Base-by-base conservation (phyloP, 1,284 basidiomycete species). In the Ceratorhiza oryzae-sativae region DNA sequence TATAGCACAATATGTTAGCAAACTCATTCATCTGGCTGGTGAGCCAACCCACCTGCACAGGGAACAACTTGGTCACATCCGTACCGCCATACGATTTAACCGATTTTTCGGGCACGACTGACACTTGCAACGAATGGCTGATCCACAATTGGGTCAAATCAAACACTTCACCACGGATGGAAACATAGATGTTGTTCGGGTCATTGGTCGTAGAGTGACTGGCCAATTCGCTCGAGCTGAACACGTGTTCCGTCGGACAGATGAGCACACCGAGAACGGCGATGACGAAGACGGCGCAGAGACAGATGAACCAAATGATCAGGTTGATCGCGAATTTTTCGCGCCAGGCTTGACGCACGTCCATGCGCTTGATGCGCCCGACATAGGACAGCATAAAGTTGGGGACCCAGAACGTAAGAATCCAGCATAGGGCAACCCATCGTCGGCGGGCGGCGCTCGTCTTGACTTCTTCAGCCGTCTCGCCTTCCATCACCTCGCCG, bases 271-370 rank as follows among this genome's bases (percentile, higher is more conserved):
- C 95, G 39, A 99, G 85, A 58, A 97, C 82, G 10, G 93, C 94
- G 77, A 99, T 97, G 78, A 99, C 91, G 80, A 99, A 99, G 72
- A 97, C 86, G 2, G 95, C 90, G 77, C 88, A 89, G 25, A 81
- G 89, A 78, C 95, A 98, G 65, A 94, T 85, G 79, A 98, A 90
- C 96, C 96, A 98, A 78, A 99, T 98, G 81, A 98, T 86, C 74
- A 97, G 81, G 82, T 99, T 98, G 80, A 98, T 88, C 2, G 96
- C 93, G 0, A 99, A 85, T 83, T 98, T 99, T 82, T 99, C 97
- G 76, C 96, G 84, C 97, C 96, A 98, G 0, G 97, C 97, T 82
- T 98, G 95, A 51, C 92, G 90, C 48, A 99, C 86, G 77, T 99
- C 97, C 74, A 91, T 82, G 12, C 96, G 90, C 83, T 98, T 98